A percentile compares a stretch with the other conserved stretches of the same genome.
phyloP scores from a whole-genome alignment of 495 filamentous ascomycete species.

The Talaromyces wortmannii region DNA sequence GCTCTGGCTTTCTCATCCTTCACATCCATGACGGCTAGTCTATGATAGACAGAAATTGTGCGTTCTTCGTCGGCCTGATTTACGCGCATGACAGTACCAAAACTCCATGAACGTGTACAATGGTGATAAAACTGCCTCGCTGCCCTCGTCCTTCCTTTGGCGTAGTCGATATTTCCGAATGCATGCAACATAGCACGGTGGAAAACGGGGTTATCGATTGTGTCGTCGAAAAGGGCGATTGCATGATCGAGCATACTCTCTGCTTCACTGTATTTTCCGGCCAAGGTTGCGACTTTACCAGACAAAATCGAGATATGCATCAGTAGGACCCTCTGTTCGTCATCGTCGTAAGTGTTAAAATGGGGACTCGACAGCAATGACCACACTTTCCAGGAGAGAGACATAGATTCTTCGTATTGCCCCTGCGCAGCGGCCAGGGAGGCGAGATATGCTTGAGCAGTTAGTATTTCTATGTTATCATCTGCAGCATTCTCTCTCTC shows the following conservation, averaged over 20 bases:
- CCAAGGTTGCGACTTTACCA: background rate
- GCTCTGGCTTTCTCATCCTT: background rate
- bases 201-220: background rate
- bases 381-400: background rate
- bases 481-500: background rate
- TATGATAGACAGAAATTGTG: background rate
- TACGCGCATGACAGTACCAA: background rate
- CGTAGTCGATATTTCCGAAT: background rate
- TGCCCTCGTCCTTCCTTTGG: background rate
- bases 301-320: background rate
- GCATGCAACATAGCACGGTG: background rate
- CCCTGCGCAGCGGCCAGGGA: background rate
- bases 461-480: background rate
- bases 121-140: background rate
- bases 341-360: too few relatives aligned
- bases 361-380: too few relatives aligned
- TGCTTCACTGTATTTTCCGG: background rate
- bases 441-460: background rate
- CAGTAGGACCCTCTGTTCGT: background rate
- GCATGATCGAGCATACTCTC: background rate
- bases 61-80: background rate
- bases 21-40: background rate
- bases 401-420: background rate
- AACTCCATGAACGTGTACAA: background rate
- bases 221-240: background rate